phyloP scores from a whole-genome alignment of 495 filamentous ascomycete genomes.

The Lasiosphaeria hispida region DNA sequence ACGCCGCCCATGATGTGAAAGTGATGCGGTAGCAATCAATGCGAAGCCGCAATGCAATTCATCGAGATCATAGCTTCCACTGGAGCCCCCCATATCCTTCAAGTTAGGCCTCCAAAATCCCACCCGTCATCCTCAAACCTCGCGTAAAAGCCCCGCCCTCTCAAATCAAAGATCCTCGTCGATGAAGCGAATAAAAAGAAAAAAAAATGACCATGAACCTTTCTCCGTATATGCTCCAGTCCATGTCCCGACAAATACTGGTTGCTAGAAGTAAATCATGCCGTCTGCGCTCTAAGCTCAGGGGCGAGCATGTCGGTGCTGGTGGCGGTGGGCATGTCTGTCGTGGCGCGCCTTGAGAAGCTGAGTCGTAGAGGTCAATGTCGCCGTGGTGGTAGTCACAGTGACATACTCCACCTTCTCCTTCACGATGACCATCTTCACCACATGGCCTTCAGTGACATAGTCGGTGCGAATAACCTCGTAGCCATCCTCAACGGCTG shows the following conservation, averaged over 20 bases:
- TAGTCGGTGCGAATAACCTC: constrained; percentile 43
- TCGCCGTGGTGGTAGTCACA: constrained; percentile 35
- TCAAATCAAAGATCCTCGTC: constrained; percentile 1
- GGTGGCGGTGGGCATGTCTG: constrained; percentile 24
- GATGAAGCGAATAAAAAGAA: constrained; percentile 11
- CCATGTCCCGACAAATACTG: constrained; percentile 1
- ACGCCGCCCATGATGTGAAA: constrained; percentile 12
- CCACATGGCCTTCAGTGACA: constrained; percentile 36
- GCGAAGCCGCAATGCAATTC: constrained; percentile 12
- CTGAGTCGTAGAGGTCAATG: constrained; percentile 24
- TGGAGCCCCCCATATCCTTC: constrained; percentile 7
- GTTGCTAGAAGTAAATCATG: not conserved
- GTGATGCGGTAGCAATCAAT: constrained; percentile 10
- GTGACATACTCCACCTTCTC: constrained; percentile 44
- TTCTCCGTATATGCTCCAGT: constrained; percentile 5
- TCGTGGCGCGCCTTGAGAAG: constrained; percentile 25
- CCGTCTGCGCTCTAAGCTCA: not conserved
- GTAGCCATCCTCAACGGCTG: constrained; percentile 27
- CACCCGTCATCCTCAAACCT: constrained; percentile 3
- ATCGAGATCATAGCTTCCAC: constrained; percentile 11
- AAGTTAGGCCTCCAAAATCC: not conserved
- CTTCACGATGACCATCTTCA: constrained; percentile 45
- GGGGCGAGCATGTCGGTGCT: constrained; percentile 13
- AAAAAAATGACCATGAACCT: constrained; percentile 14
- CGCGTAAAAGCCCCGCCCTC: constrained; percentile 1